phyloP scores from a whole-genome alignment of 805 yeast species.

The Teunomyces tritomae region DNA sequence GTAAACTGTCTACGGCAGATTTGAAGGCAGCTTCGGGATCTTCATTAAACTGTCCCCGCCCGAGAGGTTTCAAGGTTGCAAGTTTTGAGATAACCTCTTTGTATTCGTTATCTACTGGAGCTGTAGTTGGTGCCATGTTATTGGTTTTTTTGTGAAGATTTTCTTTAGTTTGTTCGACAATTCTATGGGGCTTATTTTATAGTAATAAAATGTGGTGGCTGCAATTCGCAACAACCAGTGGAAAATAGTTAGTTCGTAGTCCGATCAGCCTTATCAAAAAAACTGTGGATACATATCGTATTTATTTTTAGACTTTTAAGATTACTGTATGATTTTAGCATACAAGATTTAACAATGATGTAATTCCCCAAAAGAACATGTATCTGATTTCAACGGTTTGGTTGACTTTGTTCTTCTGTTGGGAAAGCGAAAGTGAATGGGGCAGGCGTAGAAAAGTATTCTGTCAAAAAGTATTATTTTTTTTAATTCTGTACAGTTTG shows the following conservation, averaged over 20 bases:
- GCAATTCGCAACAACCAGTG: conserved; percentile 5
- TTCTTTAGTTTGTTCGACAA: neutral
- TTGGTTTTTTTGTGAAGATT: neutral
- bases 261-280: neutral
- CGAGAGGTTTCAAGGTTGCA: conserved; percentile 15
- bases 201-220: conserved; percentile 7
- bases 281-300: neutral
- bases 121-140: conserved; percentile 17
- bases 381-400: too few species aligned
- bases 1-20: conserved; percentile 12
- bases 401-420: too few species aligned
- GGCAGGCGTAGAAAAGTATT: too few species aligned
- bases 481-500: neutral
- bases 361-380: too few species aligned
- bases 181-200: neutral
- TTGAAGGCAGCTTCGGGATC: conserved; percentile 6
- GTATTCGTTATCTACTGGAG: conserved; percentile 8
- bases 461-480: neutral
- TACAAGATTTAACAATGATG: too few species aligned
- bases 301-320: too few species aligned
- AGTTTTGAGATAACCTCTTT: conserved; percentile 13
- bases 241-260: neutral
- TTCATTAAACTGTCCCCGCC: conserved; percentile 7
- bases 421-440: too few species aligned
- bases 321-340: too few species aligned